Conservation (phyloP, 2,329 filamentous ascomycete species). For the Dothistroma pini region DNA sequence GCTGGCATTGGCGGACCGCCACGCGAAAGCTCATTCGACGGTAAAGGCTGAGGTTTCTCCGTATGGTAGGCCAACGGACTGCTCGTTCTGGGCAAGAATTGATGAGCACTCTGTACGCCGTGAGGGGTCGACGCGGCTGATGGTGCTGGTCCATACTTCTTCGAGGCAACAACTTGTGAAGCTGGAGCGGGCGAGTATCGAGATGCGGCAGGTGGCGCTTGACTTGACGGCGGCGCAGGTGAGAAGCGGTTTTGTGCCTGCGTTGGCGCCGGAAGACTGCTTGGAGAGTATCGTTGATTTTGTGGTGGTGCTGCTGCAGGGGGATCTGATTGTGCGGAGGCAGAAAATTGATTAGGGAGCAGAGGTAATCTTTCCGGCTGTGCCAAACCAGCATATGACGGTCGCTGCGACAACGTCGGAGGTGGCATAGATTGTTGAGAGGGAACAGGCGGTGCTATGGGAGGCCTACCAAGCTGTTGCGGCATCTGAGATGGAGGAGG, state of each 20-base stretch:
- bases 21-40: slow-evolving; percentile 16
- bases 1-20: slow-evolving; percentile 21
- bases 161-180: slow-evolving; percentile 34
- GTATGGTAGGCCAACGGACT: slow-evolving; percentile 57
- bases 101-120: slow-evolving; percentile 39
- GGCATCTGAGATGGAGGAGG: slow-evolving; percentile 17
- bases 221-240: slow-evolving; percentile 33
- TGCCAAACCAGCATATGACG: slow-evolving; percentile 31
- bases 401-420: slow-evolving; percentile 22
- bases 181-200: slow-evolving; percentile 59
- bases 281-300: slow-evolving; percentile 28
- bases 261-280: slow-evolving; percentile 21
- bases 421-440: slow-evolving; percentile 16
- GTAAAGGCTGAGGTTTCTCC: slow-evolving; percentile 34
- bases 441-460: slow-evolving; percentile 17
- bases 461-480: slow-evolving; percentile 10
- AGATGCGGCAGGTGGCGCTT: slow-evolving; percentile 36
- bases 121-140: slow-evolving; percentile 20
- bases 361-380: slow-evolving; percentile 42
- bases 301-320: slow-evolving; percentile 15
- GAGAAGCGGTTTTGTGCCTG: slow-evolving; percentile 23
- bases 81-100: slow-evolving; percentile 62
- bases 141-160: slow-evolving; percentile 40
- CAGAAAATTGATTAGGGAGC: slow-evolving; percentile 38
- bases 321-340: slow-evolving; percentile 12